Evolutionary conservation across 768 basidiomycete genomes (phyloP).

Genomic region (Psilocybe subaeruginosa): DNA sequence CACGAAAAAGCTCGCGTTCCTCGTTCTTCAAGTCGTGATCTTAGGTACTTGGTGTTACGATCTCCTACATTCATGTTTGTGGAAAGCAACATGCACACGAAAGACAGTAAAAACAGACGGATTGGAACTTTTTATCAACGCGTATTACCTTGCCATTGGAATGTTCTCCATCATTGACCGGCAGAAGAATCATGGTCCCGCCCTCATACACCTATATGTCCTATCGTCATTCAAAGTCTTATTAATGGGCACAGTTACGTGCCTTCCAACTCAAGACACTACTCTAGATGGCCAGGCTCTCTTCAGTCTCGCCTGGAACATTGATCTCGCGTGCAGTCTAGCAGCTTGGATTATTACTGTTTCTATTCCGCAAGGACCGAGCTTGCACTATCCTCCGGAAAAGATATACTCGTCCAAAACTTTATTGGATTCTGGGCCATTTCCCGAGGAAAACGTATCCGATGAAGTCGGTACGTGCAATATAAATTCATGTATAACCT

Average conservation of each 20-base stretch:
- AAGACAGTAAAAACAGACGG: background rate
- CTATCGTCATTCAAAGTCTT: conserved; percentile 4
- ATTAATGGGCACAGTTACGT: background rate
- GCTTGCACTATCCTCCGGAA: conserved; percentile 12
- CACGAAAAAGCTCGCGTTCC: background rate
- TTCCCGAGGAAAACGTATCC: conserved; percentile 18
- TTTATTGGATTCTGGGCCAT: background rate
- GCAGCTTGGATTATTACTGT: conserved; percentile 10
- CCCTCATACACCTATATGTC: background rate
- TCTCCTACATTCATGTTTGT: background rate
- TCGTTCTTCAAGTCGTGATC: background rate
- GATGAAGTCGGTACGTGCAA: conserved; percentile 6
- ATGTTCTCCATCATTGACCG: background rate
- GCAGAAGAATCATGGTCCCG: background rate
- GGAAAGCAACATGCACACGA: background rate
- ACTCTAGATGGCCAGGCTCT: background rate
- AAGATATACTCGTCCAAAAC: conserved; percentile 11
- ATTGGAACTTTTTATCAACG: background rate
- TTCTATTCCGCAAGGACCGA: conserved; percentile 4
- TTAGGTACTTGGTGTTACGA: background rate
- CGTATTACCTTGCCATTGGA: background rate
- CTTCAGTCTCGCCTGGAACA: background rate
- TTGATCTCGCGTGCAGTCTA: conserved; percentile 7
- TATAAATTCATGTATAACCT: background rate
- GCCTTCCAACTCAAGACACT: conserved; percentile 7